Conservation (phyloP, 768 basidiomycete genomes). For the Trametes villosa region DNA sequence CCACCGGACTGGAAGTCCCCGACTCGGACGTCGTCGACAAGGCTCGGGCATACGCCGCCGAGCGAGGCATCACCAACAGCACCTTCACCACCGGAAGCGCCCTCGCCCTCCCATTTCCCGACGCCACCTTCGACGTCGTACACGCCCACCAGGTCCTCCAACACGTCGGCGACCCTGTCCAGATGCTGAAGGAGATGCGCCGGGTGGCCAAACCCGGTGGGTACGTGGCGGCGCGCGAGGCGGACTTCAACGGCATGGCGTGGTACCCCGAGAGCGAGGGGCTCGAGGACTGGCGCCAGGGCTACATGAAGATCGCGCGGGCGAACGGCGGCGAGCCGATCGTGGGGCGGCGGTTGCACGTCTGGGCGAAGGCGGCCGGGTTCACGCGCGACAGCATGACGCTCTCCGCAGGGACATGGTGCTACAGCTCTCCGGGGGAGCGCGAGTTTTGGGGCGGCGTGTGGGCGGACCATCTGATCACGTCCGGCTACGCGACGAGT, state of each 20-base stretch:
- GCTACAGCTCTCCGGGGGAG: slow-evolving; percentile 42
- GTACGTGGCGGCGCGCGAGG: slow-evolving; percentile 49
- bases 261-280: slow-evolving; percentile 42
- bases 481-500: slow-evolving; percentile 38
- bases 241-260: slow-evolving; percentile 39
- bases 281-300: slow-evolving; percentile 35
- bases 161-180: slow-evolving; percentile 48
- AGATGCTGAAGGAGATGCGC: slow-evolving; percentile 49
- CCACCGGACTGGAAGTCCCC: slow-evolving; percentile 47
- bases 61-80: slow-evolving; percentile 41
- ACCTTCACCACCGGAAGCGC: slow-evolving; percentile 45
- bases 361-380: slow-evolving; percentile 45
- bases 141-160: slow-evolving; percentile 55
- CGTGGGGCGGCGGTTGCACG: slow-evolving; percentile 42
- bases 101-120: slow-evolving; percentile 40
- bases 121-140: slow-evolving; percentile 52
- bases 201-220: slow-evolving; percentile 51
- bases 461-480: slow-evolving; percentile 44
- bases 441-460: slow-evolving; percentile 43
- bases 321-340: slow-evolving; percentile 44
- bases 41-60: slow-evolving; percentile 37
- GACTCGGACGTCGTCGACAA: slow-evolving; percentile 38
- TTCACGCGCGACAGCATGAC: slow-evolving; percentile 35
- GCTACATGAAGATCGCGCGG: slow-evolving; percentile 39
- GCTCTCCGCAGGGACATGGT: slow-evolving; percentile 40